Evolutionary conservation across 306 rosid species (phyloP).

Genomic region (Psophocarpus tetragonolobus): DNA sequence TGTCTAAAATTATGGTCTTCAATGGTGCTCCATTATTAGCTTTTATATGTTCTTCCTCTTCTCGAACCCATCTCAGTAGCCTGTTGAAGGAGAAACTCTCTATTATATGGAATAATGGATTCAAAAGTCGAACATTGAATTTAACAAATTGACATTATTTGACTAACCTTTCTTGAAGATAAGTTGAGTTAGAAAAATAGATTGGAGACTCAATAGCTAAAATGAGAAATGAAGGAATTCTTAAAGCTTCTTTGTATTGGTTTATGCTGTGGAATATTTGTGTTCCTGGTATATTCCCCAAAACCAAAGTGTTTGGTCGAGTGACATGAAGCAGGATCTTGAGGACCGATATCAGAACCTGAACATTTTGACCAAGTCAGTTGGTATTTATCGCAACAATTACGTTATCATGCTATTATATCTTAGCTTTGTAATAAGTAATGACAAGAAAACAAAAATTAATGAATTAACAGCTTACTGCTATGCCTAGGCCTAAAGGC

Average conservation of each 20-base stretch:
- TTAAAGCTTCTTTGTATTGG: conserved; percentile 73
- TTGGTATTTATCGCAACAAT: neutral
- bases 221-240: conserved; percentile 83
- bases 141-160: neutral
- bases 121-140: neutral
- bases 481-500: conserved; percentile 83
- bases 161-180: conserved; percentile 88
- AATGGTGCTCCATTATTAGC: conserved; percentile 50
- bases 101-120: conserved; percentile 33
- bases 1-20: conserved; percentile 74
- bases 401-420: neutral
- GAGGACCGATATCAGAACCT: conserved; percentile 87
- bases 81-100: conserved; percentile 46
- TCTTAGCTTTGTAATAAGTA: neutral
- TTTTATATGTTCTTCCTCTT: conserved; percentile 80
- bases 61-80: conserved; percentile 83
- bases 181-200: conserved; percentile 90
- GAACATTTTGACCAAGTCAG: conserved; percentile 31
- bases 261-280: conserved; percentile 68
- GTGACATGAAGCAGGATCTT: conserved; percentile 91
- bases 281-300: conserved; percentile 88
- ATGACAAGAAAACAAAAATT: neutral
- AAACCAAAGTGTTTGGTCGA: conserved; percentile 76
- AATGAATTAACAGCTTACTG: conserved; percentile 53
- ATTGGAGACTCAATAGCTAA: conserved; percentile 86